Evolutionary conservation across 1,284 basidiomycete genomes (phyloP), one percentile per base, ranked within the genome.

Genomic region (Heterobasidion annosum): DNA sequence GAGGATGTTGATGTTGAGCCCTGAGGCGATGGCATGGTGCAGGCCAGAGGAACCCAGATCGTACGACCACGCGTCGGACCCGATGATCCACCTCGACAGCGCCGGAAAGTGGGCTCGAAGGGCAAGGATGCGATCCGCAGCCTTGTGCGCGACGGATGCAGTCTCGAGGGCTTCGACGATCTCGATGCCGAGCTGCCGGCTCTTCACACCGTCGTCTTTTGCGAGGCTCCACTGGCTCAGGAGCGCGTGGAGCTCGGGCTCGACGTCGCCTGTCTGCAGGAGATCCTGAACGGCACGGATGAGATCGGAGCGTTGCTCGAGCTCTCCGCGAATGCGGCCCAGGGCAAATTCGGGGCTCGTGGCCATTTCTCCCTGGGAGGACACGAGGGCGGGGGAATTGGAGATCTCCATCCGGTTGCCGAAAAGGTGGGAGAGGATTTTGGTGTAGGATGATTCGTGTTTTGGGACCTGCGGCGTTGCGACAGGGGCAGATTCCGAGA

Each of bases 61-160:
- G 67, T 96, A 93, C 0, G 95, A 90, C 96, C 96, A 99, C 0
- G 93, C 89, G 67, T 99, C 96, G 50, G 93, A 97, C 25, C 96
- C 94, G 62, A 98, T 88, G 68, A 99, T 98, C 95, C 95, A 99
- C 55, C 92, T 79, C 1, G 90, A 91, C 47, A 75, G 74, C 13
- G 82, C 73, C 48, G 79, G 71, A 62, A 95, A 82, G 61, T 85
- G 79, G 35, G 78, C 69, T 34, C 78, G 76, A 16, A 86, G 73
- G 8, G 78, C 70, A 40, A 91, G 76, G 46, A 90, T 75, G 32
- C 73, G 76, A 46, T 78, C 70, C 2, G 81, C 78, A 7, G 77
- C 70, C 4, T 75, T 66, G 58, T 75, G 73, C 10, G 70, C 59
- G 42, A 74, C 54, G 8, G 71, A 59, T 7, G 69, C 67, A 25